These are phyloP conservation scores for Schizothecium vesticola DNA, from an alignment of 495 filamentous ascomycete species.

Conservation along the genomic window DNA sequence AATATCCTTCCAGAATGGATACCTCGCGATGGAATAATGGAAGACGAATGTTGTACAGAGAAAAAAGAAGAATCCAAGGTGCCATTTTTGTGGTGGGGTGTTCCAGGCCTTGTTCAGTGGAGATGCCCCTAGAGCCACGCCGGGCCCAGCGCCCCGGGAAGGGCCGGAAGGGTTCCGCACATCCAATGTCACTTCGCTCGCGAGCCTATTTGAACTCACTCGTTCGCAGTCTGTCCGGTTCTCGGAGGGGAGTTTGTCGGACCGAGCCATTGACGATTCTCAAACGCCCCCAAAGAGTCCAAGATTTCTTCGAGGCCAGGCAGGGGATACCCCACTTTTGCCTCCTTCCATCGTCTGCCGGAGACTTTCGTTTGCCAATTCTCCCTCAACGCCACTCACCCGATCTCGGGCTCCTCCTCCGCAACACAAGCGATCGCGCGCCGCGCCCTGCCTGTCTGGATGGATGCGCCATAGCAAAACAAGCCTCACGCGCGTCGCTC, in stretches of 20 bases:
- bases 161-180: neutral
- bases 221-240: neutral
- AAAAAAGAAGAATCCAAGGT: too few species aligned
- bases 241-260: neutral
- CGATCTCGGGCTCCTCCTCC: neutral
- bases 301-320: neutral
- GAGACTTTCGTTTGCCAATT: neutral
- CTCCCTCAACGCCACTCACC: neutral
- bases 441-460: neutral
- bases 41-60: neutral
- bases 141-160: neutral
- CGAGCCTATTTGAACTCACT: neutral
- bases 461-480: conserved; percentile 1
- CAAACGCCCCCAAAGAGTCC: too few species aligned
- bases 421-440: neutral
- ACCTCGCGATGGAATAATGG: neutral
- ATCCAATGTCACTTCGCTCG: neutral
- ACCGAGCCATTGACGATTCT: neutral
- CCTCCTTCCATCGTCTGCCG: neutral
- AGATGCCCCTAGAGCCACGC: neutral
- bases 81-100: neutral
- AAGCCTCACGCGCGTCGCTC: neutral
- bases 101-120: neutral
- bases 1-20: too few species aligned
- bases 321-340: neutral